phyloP scores from a whole-genome alignment of 768 basidiomycete species.

The Porpolomopsis calyptriformis region DNA sequence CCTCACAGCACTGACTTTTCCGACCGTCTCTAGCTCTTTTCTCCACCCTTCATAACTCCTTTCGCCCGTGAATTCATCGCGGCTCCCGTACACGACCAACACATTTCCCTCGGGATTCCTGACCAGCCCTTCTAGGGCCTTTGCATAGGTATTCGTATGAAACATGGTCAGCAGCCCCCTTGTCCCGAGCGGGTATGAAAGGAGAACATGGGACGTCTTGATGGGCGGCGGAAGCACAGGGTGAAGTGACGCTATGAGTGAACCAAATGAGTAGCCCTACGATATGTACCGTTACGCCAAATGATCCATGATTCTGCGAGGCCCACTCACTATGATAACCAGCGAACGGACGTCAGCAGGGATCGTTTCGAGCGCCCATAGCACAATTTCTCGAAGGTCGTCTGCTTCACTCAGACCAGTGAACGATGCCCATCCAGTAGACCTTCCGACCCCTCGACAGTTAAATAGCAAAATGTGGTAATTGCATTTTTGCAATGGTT shows the following conservation, averaged over 20 bases:
- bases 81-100: constrained; percentile 56
- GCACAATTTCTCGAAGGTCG: constrained; percentile 55
- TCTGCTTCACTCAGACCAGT: constrained; percentile 61
- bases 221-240: constrained; percentile 41
- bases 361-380: constrained; percentile 39
- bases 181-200: constrained; percentile 70
- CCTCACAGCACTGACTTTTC: constrained; percentile 24
- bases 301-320: not conserved
- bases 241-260: constrained; percentile 58
- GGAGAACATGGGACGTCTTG: constrained; percentile 51
- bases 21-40: constrained; percentile 22
- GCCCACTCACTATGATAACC: constrained; percentile 47
- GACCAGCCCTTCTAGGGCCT: constrained; percentile 40
- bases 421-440: constrained; percentile 62
- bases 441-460: constrained; percentile 66
- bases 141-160: constrained; percentile 41
- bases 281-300: constrained; percentile 7
- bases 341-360: constrained; percentile 37
- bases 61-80: constrained; percentile 58
- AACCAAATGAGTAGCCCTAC: constrained; percentile 77
- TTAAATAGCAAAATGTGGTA: constrained; percentile 66
- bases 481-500: constrained; percentile 30
- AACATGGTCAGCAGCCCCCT: constrained; percentile 63
- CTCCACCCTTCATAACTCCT: constrained; percentile 49
- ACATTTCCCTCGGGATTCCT: constrained; percentile 36